phyloP scores from a whole-genome alignment of 495 filamentous ascomycete genomes.

The Pseudomonodictys pantanalensis region DNA sequence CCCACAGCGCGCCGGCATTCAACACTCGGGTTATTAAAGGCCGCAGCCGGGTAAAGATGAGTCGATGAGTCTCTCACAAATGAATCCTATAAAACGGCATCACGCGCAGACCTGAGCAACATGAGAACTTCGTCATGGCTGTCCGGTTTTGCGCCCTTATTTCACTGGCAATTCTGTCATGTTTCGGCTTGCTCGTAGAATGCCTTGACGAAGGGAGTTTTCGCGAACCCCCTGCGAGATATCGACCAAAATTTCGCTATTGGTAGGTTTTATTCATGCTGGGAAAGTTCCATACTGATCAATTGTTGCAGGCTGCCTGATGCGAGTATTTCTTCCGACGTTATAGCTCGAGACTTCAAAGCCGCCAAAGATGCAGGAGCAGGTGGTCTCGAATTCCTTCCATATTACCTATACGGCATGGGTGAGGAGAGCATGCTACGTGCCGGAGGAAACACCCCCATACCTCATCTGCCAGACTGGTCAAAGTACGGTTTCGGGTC shows the following conservation, averaged over 20 bases:
- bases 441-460: too few relatives aligned
- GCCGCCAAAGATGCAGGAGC: conserved; percentile 39
- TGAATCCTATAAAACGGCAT: not conserved
- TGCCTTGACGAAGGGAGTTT: not conserved
- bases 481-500: conserved; percentile 50
- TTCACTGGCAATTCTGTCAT: not conserved
- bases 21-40: not conserved
- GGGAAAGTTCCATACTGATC: not conserved
- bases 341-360: conserved; percentile 41
- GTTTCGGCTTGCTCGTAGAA: not conserved
- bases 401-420: conserved; percentile 45
- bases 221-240: not conserved
- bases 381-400: conserved; percentile 47
- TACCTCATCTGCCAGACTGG: conserved; percentile 41
- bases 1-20: too few relatives aligned
- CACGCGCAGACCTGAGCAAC: too few relatives aligned
- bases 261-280: not conserved
- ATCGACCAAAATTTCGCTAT: conserved; percentile 14
- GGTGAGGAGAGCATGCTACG: not conserved
- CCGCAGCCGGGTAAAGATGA: not conserved
- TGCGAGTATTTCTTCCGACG: conserved; percentile 39
- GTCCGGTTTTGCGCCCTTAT: too few relatives aligned
- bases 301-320: conserved; percentile 48
- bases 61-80: not conserved
- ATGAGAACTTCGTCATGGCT: too few relatives aligned